Conservation (phyloP, 2,329 filamentous ascomycete species). For the Fusarium sp. region DNA sequence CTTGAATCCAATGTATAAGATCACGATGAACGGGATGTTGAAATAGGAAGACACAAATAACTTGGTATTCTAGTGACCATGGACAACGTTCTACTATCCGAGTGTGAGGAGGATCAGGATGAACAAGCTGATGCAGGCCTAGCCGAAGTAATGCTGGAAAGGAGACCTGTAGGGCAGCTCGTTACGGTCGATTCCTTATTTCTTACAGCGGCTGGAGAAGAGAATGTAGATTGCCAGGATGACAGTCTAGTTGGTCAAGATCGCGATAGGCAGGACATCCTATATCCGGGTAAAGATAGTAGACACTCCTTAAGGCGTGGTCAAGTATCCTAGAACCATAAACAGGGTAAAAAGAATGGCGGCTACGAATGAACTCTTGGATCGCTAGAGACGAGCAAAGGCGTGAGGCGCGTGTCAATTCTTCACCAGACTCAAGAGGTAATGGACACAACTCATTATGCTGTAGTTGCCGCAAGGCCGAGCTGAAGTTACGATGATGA, state of each 20-base stretch:
- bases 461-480: conserved; percentile 4
- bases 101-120: neutral
- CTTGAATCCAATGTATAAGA: neutral
- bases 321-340: conserved; percentile 11
- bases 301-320: neutral
- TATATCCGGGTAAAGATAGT: conserved; percentile 15
- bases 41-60: neutral
- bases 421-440: neutral
- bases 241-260: conserved; percentile 3
- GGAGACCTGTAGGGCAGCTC: conserved; percentile 10
- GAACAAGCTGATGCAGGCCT: neutral
- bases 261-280: conserved; percentile 4
- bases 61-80: neutral
- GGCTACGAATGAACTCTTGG: conserved; percentile 5
- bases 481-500: conserved; percentile 10
- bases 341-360: conserved; percentile 1
- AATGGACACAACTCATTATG: neutral
- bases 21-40: neutral
- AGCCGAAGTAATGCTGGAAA: neutral
- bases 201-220: neutral
- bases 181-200: neutral
- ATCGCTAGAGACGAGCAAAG: neutral
- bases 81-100: neutral
- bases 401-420: neutral
- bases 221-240: neutral